A percentile compares a stretch with the other conserved stretches of the same genome.
Evolutionary conservation across 768 basidiomycete genomes (phyloP).

Genomic region (Guyanaporus albipodus): DNA sequence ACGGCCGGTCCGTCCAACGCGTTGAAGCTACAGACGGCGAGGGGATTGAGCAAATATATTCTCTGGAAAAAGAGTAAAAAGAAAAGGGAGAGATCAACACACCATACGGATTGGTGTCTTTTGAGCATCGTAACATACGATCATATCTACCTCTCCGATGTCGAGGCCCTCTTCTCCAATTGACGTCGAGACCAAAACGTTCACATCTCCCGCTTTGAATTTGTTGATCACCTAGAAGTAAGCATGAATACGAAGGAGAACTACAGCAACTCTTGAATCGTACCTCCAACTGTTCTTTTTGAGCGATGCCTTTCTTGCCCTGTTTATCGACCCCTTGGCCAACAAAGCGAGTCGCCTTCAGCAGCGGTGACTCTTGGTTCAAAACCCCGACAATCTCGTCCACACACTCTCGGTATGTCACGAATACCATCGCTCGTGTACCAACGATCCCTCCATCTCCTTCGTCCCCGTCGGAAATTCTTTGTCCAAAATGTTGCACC

Average conservation of each 20-base stretch:
- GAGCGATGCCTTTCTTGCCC: slow-evolving; percentile 83
- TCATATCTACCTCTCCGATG: slow-evolving; percentile 95
- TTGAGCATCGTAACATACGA: slow-evolving; percentile 94
- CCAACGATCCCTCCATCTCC: slow-evolving; percentile 21
- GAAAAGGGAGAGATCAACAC: slow-evolving; percentile 20
- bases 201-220: slow-evolving; percentile 85
- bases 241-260: slow-evolving; percentile 8
- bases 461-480: slow-evolving; percentile 41
- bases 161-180: slow-evolving; percentile 98
- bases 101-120: slow-evolving; percentile 98
- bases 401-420: slow-evolving; percentile 84
- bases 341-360: slow-evolving; percentile 83
- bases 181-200: slow-evolving; percentile 91
- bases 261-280: slow-evolving; percentile 16
- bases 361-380: slow-evolving; percentile 69
- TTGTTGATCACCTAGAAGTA: slow-evolving; percentile 66
- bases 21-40: slow-evolving; percentile 67
- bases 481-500: slow-evolving; percentile 65
- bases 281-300: slow-evolving; percentile 90
- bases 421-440: slow-evolving; percentile 92
- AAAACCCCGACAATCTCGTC: slow-evolving; percentile 85
- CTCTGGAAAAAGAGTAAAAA: neutral
- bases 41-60: slow-evolving; percentile 2
- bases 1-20: slow-evolving; percentile 92
- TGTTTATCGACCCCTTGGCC: slow-evolving; percentile 85